Percentiles rank a stretch among this genome's conserved stretches.
These are phyloP conservation scores for Lepidium campestre DNA, from an alignment of 441 rosid species.

Conservation along the genomic window DNA sequence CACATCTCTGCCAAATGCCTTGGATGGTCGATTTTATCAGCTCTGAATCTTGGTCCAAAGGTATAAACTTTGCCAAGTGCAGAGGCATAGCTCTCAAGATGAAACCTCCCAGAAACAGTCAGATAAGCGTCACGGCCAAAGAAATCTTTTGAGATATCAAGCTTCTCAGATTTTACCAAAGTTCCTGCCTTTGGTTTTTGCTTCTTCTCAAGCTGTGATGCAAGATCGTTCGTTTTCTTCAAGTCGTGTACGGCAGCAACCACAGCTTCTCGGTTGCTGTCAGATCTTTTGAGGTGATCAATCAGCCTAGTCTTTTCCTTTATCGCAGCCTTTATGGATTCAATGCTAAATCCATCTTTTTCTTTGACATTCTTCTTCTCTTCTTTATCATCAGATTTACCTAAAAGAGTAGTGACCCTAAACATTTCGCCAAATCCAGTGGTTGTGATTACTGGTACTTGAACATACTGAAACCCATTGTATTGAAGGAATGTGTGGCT, in stretches of 20 bases:
- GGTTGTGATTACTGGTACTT: constrained; percentile 73
- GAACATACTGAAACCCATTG: constrained; percentile 61
- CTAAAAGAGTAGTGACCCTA: constrained; percentile 48
- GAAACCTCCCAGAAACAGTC: constrained; percentile 72
- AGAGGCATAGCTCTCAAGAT: constrained; percentile 84
- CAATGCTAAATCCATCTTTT: constrained; percentile 44
- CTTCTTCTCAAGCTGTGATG: constrained; percentile 54
- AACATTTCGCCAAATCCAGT: constrained; percentile 61
- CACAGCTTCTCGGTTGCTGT: constrained; percentile 74
- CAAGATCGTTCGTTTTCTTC: constrained; percentile 59
- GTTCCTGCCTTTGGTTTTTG: constrained; percentile 33
- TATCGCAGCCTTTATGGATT: constrained; percentile 52
- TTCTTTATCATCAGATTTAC: constrained; percentile 27
- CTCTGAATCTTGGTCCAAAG: constrained; percentile 72
- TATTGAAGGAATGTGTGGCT: constrained; percentile 67
- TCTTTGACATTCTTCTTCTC: constrained; percentile 27
- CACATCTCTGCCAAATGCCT: constrained; percentile 72
- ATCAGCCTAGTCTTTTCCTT: constrained; percentile 51
- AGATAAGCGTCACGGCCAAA: constrained; percentile 53
- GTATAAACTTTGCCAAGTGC: constrained; percentile 87
- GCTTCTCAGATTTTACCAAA: constrained; percentile 29
- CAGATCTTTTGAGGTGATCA: constrained; percentile 69
- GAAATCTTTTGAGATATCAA: constrained; percentile 42
- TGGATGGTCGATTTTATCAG: constrained; percentile 41
- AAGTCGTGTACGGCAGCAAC: constrained; percentile 64